These are phyloP conservation scores for Metschnikowia gelsemii DNA, from an alignment of 805 yeast genomes.

Conservation along the genomic window DNA sequence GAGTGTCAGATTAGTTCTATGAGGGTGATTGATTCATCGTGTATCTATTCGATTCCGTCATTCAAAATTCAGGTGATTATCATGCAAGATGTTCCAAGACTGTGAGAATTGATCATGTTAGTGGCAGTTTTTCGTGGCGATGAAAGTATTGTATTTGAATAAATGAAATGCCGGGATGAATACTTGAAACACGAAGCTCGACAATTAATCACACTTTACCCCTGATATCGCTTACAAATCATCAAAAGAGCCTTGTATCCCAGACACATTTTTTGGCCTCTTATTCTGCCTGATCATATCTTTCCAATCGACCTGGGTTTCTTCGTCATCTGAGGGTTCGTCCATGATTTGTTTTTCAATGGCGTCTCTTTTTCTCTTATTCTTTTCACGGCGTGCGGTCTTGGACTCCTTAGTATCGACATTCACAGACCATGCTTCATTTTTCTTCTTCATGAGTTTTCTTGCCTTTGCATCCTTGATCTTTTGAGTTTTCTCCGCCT, in stretches of 20 bases:
- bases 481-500: conserved; percentile 41
- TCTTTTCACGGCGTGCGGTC: conserved; percentile 63
- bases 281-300: conserved; percentile 68
- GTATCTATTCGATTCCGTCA: too few species aligned
- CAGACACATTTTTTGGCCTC: conserved; percentile 46
- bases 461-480: conserved; percentile 42
- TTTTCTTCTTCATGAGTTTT: conserved; percentile 48
- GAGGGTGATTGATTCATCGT: too few species aligned
- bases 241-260: conserved; percentile 61
- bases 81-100: too few species aligned
- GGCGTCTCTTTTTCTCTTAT: conserved; percentile 64
- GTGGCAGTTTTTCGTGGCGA: too few species aligned
- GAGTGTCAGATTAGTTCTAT: too few species aligned
- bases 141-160: too few species aligned
- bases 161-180: too few species aligned
- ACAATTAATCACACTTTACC: too few species aligned
- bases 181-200: too few species aligned
- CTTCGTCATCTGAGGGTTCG: conserved; percentile 44
- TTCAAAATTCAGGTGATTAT: too few species aligned
- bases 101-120: too few species aligned
- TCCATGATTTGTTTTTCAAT: conserved; percentile 53
- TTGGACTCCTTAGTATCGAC: conserved; percentile 59
- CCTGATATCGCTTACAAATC: conserved; percentile 40
- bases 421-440: conserved; percentile 81
- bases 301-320: conserved; percentile 79